Conservation (phyloP, 2,329 filamentous ascomycete species). For the Didymella sp. region DNA sequence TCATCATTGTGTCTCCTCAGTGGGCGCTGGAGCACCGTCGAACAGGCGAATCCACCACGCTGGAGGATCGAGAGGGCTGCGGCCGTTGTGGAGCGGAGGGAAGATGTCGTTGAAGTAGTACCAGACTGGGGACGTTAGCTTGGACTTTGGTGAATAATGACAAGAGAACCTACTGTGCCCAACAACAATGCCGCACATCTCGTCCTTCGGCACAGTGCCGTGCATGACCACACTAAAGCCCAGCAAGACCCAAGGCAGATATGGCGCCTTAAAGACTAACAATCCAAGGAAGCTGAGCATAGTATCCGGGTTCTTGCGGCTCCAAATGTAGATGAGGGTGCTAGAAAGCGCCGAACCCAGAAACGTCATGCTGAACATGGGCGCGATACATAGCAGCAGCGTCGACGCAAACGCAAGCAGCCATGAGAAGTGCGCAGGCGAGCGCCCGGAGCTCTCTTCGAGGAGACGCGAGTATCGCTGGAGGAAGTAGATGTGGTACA, state of each 20-base stretch:
- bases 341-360: conserved; percentile 92
- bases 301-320: conserved; percentile 89
- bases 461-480: conserved; percentile 94
- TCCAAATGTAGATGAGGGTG: conserved; percentile 98
- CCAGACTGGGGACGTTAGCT: conserved; percentile 66
- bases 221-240: conserved; percentile 91
- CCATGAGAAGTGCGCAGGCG: conserved; percentile 94
- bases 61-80: conserved; percentile 86
- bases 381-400: conserved; percentile 80
- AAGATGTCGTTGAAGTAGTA: conserved; percentile 99
- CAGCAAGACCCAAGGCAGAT: conserved; percentile 95
- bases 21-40: conserved; percentile 54
- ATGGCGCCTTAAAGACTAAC: conserved; percentile 90
- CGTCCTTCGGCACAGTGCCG: conserved; percentile 88
- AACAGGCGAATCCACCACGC: conserved; percentile 89
- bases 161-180: conserved; percentile 69
- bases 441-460: conserved; percentile 91
- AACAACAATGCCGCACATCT: conserved; percentile 92
- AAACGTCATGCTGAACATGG: conserved; percentile 89
- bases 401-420: conserved; percentile 84
- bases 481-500: conserved; percentile 98
- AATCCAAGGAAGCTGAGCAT: conserved; percentile 85
- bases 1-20: conserved; percentile 29
- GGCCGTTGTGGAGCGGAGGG: conserved; percentile 84
- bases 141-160: neutral